A percentile compares a stretch with the other conserved stretches of the same genome.
Conservation (phyloP, 306 rosid species). For the Calophaca sinica region DNA sequence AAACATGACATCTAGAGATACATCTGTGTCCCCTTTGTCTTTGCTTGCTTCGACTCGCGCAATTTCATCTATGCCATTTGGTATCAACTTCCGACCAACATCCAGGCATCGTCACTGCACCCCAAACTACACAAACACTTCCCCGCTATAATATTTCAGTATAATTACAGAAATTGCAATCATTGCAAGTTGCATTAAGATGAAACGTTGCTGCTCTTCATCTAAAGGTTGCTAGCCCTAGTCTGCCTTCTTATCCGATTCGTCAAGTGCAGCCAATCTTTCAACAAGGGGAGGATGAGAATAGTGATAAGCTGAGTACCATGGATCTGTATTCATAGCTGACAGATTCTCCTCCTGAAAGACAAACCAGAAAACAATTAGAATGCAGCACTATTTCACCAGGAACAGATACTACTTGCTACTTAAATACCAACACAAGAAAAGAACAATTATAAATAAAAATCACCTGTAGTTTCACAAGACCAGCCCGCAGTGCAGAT, state of each 20-base stretch:
- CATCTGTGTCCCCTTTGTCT: background rate
- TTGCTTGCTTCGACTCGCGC: background rate
- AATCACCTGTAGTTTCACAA: constrained; percentile 81
- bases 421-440: background rate
- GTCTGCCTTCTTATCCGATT: constrained; percentile 59
- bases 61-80: background rate
- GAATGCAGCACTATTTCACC: background rate
- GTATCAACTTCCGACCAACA: too few relatives aligned
- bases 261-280: constrained; percentile 77
- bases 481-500: constrained; percentile 65
- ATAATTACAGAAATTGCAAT: background rate
- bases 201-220: constrained; percentile 34
- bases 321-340: constrained; percentile 94
- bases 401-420: background rate
- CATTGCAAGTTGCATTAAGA: constrained; percentile 26
- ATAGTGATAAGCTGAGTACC: constrained; percentile 96
- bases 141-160: background rate
- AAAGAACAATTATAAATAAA: background rate
- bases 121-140: background rate
- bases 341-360: constrained; percentile 92
- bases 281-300: constrained; percentile 95
- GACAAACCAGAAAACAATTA: background rate
- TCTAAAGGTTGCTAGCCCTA: constrained; percentile 43
- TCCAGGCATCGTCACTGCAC: too few relatives aligned
- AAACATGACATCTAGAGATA: too few relatives aligned